A percentile compares a stretch with the other conserved stretches of the same genome.
These are phyloP conservation scores for Cryoendolithus antarcticus DNA, from an alignment of 2,329 filamentous ascomycete species.

Conservation along the genomic window DNA sequence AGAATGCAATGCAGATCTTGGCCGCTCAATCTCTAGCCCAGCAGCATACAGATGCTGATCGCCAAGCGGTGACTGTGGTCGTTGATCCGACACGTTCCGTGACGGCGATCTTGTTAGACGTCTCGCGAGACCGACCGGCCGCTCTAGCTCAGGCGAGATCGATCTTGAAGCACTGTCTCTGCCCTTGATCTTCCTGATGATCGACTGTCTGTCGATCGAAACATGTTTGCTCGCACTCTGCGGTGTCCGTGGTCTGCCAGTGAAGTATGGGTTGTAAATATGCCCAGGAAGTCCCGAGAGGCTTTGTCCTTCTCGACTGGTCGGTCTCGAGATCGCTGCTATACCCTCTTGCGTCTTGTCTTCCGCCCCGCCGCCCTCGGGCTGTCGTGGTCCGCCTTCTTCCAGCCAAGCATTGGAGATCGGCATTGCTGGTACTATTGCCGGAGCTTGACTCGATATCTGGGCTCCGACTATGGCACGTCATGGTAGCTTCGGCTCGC, in stretches of 20 bases:
- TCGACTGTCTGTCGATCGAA: conserved; percentile 52
- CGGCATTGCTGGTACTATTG: too few relatives aligned
- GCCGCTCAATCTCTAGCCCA: conserved; percentile 58
- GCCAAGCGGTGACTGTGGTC: conserved; percentile 13
- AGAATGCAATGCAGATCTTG: conserved; percentile 58
- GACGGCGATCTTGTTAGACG: conserved; percentile 40
- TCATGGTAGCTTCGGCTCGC: too few relatives aligned
- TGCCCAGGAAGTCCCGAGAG: too few relatives aligned
- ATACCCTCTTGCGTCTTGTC: too few relatives aligned
- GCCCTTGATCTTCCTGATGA: conserved; percentile 73
- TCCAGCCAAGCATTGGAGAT: too few relatives aligned
- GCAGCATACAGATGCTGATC: conserved; percentile 15
- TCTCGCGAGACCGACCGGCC: conserved; percentile 12
- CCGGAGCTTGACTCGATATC: too few relatives aligned
- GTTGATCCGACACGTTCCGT: conserved; percentile 3
- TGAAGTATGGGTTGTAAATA: conserved; percentile 26
- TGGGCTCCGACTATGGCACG: too few relatives aligned
- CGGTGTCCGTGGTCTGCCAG: conserved; percentile 20
- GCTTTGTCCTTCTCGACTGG: too few relatives aligned
- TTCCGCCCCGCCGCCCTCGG: too few relatives aligned
- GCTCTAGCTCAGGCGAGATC: conserved; percentile 14
- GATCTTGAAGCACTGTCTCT: conserved; percentile 15
- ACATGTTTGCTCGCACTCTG: conserved; percentile 15
- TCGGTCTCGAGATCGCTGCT: too few relatives aligned
- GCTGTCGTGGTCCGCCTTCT: too few relatives aligned